phyloP scores from a whole-genome alignment of 2,329 filamentous ascomycete species.

The Sporothrix luriei region DNA sequence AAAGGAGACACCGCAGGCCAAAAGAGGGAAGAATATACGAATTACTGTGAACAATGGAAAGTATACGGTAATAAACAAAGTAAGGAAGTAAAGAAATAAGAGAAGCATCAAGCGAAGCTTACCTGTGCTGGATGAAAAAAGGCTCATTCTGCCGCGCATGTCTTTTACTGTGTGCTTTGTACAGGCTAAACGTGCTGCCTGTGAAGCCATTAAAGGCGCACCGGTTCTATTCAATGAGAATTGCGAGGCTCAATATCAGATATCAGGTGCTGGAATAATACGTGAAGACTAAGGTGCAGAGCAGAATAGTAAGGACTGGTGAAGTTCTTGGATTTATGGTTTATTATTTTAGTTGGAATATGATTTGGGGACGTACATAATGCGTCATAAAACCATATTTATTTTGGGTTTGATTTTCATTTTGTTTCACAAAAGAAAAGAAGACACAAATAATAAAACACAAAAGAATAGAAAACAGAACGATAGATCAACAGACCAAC shows the following conservation, averaged over 20 bases:
- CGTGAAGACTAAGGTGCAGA: not conserved
- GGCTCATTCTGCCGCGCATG: constrained; percentile 11
- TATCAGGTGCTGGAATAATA: not conserved
- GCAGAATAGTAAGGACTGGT: not conserved
- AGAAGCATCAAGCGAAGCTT: not conserved
- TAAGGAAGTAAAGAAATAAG: not conserved
- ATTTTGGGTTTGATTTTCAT: not conserved
- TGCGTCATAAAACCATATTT: not conserved
- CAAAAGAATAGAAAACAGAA: too few species aligned
- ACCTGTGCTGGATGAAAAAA: not conserved
- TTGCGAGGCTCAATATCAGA: not conserved
- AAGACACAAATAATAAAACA: too few species aligned
- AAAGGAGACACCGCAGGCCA: not conserved
- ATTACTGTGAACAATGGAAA: not conserved
- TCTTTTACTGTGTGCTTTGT: not conserved
- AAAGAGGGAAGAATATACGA: not conserved
- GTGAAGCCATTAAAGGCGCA: not conserved
- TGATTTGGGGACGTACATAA: too few species aligned
- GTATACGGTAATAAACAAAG: not conserved
- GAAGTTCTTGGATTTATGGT: too few species aligned
- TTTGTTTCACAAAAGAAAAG: not conserved
- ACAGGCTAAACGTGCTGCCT: constrained; percentile 17
- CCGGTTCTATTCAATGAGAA: not conserved
- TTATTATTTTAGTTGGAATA: too few species aligned
- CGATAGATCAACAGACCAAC: too few species aligned